These are phyloP conservation scores for Carallia brachiata DNA, from an alignment of 345 rosid genomes.

Conservation along the genomic window DNA sequence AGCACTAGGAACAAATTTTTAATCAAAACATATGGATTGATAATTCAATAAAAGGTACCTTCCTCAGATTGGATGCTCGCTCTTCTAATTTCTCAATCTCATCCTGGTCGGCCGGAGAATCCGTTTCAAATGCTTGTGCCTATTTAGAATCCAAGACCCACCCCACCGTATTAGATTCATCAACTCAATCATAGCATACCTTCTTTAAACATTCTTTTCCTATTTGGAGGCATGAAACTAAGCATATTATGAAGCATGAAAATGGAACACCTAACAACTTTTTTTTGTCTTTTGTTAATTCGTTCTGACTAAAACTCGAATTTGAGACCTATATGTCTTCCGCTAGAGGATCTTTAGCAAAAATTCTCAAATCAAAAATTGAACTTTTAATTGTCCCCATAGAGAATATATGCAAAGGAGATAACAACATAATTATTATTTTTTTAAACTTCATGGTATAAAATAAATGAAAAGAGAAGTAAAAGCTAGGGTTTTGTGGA, in stretches of 20 bases:
- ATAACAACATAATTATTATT: too few species aligned
- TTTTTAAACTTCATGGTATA: too few species aligned
- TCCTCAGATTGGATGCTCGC: slow-evolving; percentile 61
- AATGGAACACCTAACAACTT: too few species aligned
- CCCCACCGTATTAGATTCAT: neutral
- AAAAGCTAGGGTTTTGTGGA: neutral
- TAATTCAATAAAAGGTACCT: slow-evolving; percentile 39
- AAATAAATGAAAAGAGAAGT: too few species aligned
- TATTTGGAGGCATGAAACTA: neutral
- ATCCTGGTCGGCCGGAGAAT: slow-evolving; percentile 48
- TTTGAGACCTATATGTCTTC: neutral
- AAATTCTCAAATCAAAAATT: neutral
- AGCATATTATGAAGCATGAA: too few species aligned
- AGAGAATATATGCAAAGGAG: too few species aligned
- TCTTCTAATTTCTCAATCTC: slow-evolving; percentile 74
- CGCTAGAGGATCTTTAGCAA: neutral
- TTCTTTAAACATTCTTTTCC: neutral
- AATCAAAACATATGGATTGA: neutral
- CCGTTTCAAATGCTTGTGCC: slow-evolving; percentile 60
- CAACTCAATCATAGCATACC: neutral
- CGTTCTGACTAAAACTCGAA: too few species aligned
- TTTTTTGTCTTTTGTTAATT: too few species aligned
- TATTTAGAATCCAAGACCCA: slow-evolving; percentile 19
- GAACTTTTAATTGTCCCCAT: neutral
- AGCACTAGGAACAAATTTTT: neutral